Evolutionary conservation across 768 basidiomycete species (phyloP), one percentile per base, ranked within the genome.

Genomic region (Dacryopinax primogenitus): DNA sequence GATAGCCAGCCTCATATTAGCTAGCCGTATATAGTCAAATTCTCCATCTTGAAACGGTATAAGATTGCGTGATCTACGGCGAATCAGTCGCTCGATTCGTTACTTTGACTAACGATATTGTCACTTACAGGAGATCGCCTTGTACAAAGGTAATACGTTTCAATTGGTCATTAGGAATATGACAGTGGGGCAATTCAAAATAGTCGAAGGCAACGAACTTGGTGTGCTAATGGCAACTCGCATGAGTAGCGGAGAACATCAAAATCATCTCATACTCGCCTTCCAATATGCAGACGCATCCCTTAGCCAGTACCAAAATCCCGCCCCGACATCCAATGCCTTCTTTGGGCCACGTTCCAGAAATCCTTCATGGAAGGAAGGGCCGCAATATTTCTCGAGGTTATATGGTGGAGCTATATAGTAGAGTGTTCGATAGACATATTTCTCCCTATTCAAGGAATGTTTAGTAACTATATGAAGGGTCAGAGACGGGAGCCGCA

Each of bases 11-110:
- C 78, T 76, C 11, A 88, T 75, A 67, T 88, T 84, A 13, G 87
- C 84, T 80, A 91, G 83, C 35, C 88, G 80, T 44, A 92, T 83
- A 63, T 84, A 77, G 69, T 91, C 87, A 67, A 91, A 90, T 1
- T 78, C 78, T 61, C 81, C 76, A 69, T 81, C 79, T 0, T 79
- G 76, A 67, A 88, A 89, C 0, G 88, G 87, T 30, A 90, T 76
- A 32, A 74, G 71, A 67, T 81, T 77, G 68, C 80, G 79, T 34
- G 86, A 72, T 70, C 85, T 86, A 66, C 62, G n/a, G 12, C 58
- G 65, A 62, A 37, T 66, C 12, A 34, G 47, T 63, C 13, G 65
- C 28, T 7, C 36, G 28, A 23, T 32, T 18, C 15, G 2, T 28
- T 12, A 39, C 15, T 28, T 13, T 34, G 3, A 7, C 7, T 18